These are phyloP conservation scores for Fusarium kyushuense DNA, from an alignment of 2,329 filamentous ascomycete genomes.

Conservation along the genomic window DNA sequence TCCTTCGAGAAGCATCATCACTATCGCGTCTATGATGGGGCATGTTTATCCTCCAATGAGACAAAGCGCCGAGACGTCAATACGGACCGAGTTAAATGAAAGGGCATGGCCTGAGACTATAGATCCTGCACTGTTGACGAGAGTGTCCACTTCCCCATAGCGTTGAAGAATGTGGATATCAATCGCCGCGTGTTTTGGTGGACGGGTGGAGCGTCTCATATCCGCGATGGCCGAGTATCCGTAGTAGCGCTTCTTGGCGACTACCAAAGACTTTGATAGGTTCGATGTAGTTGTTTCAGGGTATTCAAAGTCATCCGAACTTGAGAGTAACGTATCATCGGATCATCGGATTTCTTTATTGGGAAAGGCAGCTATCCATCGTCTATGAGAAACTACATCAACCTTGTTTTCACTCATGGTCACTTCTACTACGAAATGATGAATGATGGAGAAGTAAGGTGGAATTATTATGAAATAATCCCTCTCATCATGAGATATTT, in stretches of 20 bases:
- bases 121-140: background rate
- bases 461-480: background rate
- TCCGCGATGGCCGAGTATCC: slow-evolving; percentile 24
- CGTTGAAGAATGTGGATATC: background rate
- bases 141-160: background rate
- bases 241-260: slow-evolving; percentile 8
- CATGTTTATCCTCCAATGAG: slow-evolving; percentile 29
- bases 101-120: background rate
- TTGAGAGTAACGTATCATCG: background rate
- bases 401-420: background rate
- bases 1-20: background rate
- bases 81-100: slow-evolving; percentile 21
- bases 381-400: background rate
- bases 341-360: background rate
- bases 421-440: background rate
- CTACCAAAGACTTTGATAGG: background rate
- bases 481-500: background rate
- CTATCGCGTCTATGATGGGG: background rate
- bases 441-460: background rate
- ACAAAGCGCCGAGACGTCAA: background rate
- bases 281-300: background rate
- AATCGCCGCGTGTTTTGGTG: slow-evolving; percentile 2
- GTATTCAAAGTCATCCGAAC: background rate
- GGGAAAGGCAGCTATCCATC: background rate
- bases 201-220: slow-evolving; percentile 15